Conservation (phyloP, 306 rosid genomes). For the Casuarina cunninghamiana region DNA sequence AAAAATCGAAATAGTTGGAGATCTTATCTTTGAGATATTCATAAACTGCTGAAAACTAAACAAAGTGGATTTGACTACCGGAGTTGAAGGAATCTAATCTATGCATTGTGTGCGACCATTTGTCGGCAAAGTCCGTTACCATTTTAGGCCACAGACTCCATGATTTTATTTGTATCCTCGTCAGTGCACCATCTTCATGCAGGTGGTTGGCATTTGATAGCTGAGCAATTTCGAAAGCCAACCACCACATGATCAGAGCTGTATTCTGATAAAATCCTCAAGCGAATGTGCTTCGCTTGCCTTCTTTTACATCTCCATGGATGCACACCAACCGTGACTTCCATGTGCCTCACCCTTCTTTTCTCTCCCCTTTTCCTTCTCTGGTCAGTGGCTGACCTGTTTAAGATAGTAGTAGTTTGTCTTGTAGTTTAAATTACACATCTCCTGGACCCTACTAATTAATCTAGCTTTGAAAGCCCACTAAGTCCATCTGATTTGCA, state of each 20-base stretch:
- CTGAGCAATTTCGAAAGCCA: conserved; percentile 18
- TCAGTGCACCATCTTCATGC: conserved; percentile 22
- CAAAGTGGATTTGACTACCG: no score
- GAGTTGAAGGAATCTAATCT: neutral
- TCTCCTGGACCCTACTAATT: conserved; percentile 5
- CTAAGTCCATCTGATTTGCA: neutral
- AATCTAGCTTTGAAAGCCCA: neutral
- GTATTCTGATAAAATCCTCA: neutral
- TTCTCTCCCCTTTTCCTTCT: no score
- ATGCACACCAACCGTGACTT: conserved; percentile 14
- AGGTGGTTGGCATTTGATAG: conserved; percentile 20
- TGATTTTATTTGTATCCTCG: neutral
- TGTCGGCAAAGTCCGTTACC: no score
- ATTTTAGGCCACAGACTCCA: no score
- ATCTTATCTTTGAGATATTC: no score
- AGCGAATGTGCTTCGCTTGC: no score
- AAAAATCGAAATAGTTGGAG: no score
- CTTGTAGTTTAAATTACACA: neutral
- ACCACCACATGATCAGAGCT: conserved; percentile 11
- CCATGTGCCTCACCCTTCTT: neutral
- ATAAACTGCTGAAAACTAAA: no score
- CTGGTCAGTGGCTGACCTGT: neutral
- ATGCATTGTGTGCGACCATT: neutral
- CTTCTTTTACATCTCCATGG: neutral
- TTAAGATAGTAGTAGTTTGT: neutral